Evolutionary conservation across 257 asterid species (phyloP).

Genomic region (Salvia splendens): DNA sequence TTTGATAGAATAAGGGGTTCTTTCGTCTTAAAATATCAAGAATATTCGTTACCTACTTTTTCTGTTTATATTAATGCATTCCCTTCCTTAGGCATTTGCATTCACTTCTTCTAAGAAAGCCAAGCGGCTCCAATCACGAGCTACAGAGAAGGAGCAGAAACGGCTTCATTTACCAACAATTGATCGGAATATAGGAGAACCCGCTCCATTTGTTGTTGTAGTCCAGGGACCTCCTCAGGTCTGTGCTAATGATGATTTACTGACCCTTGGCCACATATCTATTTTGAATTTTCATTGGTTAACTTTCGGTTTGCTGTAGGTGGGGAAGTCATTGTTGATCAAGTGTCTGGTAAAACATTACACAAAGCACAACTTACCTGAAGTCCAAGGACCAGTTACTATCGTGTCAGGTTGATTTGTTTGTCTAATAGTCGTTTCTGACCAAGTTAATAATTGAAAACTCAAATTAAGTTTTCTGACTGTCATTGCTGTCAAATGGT

Average conservation of each 20-base stretch:
- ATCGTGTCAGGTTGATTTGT: constrained; percentile 75
- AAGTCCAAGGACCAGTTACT: constrained; percentile 92
- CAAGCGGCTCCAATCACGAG: constrained; percentile 68
- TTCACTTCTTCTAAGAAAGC: constrained; percentile 80
- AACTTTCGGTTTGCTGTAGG: constrained; percentile 48
- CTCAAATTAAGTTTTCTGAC: constrained; percentile 6
- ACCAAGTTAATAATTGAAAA: background rate
- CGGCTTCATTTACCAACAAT: constrained; percentile 83
- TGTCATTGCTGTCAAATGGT: constrained; percentile 2
- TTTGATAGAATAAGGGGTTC: no score
- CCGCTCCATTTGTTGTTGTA: constrained; percentile 89
- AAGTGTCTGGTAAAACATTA: constrained; percentile 85
- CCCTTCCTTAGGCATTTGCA: constrained; percentile 72
- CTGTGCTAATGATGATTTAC: constrained; percentile 13
- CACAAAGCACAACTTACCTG: constrained; percentile 91
- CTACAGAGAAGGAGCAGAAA: constrained; percentile 93
- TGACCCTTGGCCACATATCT: constrained; percentile 5
- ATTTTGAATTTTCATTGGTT: background rate
- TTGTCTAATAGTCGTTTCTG: constrained; percentile 12
- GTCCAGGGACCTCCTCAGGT: constrained; percentile 99
- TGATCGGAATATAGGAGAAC: constrained; percentile 79
- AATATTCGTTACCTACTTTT: no score
- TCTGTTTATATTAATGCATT: constrained; percentile 24
- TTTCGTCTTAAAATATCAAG: no score
- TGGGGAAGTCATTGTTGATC: constrained; percentile 88